phyloP scores from a whole-genome alignment of 495 filamentous ascomycete genomes.

The Amniculicola lignicola region DNA sequence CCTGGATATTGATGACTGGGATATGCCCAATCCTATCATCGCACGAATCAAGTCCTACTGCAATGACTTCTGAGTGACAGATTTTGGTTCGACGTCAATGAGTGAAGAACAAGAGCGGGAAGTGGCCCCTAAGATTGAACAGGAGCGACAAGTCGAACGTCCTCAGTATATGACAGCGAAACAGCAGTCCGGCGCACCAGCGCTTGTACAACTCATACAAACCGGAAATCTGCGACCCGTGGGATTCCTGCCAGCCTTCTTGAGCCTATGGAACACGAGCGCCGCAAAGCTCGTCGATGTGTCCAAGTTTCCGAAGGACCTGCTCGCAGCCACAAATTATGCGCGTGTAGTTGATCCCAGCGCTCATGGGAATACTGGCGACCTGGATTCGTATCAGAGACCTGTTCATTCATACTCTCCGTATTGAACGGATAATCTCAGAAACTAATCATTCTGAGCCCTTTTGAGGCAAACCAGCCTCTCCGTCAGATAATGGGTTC shows the following conservation, averaged over 20 bases:
- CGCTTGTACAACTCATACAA: slow-evolving; percentile 46
- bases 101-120: slow-evolving; percentile 72
- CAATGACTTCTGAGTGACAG: slow-evolving; percentile 43
- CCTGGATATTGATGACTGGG: neutral
- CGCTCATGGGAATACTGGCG: neutral
- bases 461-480: slow-evolving; percentile 58
- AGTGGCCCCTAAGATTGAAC: slow-evolving; percentile 59
- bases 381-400: slow-evolving; percentile 53
- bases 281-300: slow-evolving; percentile 38
- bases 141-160: slow-evolving; percentile 54
- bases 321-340: slow-evolving; percentile 59
- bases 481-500: slow-evolving; percentile 43
- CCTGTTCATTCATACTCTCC: slow-evolving; percentile 58
- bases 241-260: slow-evolving; percentile 52
- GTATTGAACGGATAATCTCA: slow-evolving; percentile 27
- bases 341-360: slow-evolving; percentile 44
- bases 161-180: slow-evolving; percentile 44
- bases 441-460: slow-evolving; percentile 58
- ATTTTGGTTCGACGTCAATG: slow-evolving; percentile 44
- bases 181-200: slow-evolving; percentile 46
- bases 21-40: slow-evolving; percentile 23
- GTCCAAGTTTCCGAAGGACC: slow-evolving; percentile 41
- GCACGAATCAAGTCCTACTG: slow-evolving; percentile 44
- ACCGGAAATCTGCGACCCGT: slow-evolving; percentile 28
- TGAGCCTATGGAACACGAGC: slow-evolving; percentile 44